Conservation (phyloP, 2,329 filamentous ascomycete species). For the Chrysoporthe austroafricana region DNA sequence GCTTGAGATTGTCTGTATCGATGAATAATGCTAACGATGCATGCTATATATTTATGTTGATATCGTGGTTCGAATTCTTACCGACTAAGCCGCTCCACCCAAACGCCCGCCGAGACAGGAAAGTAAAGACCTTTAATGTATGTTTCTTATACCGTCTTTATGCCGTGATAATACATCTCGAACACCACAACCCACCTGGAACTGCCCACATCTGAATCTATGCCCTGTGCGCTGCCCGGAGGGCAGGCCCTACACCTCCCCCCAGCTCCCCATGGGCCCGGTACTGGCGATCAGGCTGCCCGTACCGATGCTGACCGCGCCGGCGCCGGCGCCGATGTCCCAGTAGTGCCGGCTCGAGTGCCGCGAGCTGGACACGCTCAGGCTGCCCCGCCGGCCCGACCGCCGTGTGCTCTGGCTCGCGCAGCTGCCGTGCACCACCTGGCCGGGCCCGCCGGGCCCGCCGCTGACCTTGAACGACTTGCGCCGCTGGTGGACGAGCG, state of each 20-base stretch:
- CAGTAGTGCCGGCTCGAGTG: constrained; percentile 88
- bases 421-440: constrained; percentile 64
- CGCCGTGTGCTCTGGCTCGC: constrained; percentile 85
- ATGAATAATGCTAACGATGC: background rate
- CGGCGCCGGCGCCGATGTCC: constrained; percentile 69
- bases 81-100: background rate
- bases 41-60: constrained; percentile 19
- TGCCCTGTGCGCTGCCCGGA: background rate
- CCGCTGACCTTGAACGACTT: constrained; percentile 57
- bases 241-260: constrained; percentile 61
- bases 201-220: background rate
- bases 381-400: constrained; percentile 63
- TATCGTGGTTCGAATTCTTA: constrained; percentile 5
- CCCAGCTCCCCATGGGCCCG: constrained; percentile 77
- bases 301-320: constrained; percentile 70
- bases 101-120: background rate
- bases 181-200: background rate
- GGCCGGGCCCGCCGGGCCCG: constrained; percentile 45
- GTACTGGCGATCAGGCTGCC: constrained; percentile 70
- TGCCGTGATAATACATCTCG: background rate
- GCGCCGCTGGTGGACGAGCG: constrained; percentile 69
- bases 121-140: background rate
- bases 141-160: constrained; percentile 2
- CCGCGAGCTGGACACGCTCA: constrained; percentile 70
- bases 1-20: constrained; percentile 5